Conservation (phyloP, 306 rosid species). For the Alnus rubra region DNA sequence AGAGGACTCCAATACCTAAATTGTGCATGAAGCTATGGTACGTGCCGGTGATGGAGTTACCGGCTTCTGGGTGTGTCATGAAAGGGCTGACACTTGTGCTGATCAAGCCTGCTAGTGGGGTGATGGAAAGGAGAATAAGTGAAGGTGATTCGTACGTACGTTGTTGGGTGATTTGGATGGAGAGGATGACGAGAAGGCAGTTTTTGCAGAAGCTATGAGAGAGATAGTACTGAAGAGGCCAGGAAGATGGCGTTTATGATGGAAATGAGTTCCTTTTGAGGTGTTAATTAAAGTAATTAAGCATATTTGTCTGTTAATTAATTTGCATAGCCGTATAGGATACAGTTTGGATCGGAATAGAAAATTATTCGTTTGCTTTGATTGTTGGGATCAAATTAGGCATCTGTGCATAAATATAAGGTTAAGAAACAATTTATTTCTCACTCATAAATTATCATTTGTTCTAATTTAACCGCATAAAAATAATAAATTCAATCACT, state of each 20-base stretch:
- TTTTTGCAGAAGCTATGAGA: conserved; percentile 34
- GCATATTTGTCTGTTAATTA: not conserved
- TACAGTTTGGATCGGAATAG: not conserved
- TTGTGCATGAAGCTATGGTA: conserved; percentile 41
- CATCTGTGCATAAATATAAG: not conserved
- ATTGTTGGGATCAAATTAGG: not conserved
- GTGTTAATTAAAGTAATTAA: not conserved
- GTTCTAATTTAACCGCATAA: too few relatives aligned
- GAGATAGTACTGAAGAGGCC: conserved; percentile 36
- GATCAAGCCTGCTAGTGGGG: conserved; percentile 22
- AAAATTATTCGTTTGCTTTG: not conserved
- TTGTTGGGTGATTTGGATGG: conserved; percentile 29
- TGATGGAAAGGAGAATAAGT: not conserved
- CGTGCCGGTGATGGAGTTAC: conserved; percentile 39
- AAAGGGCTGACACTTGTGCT: conserved; percentile 43
- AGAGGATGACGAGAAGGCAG: conserved; percentile 19
- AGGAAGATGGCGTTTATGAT: conserved; percentile 28
- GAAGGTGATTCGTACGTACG: conserved; percentile 20
- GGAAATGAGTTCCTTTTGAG: conserved; percentile 40
- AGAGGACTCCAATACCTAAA: conserved; percentile 36
- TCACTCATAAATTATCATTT: too few relatives aligned
- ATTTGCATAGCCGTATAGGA: not conserved
- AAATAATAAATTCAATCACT: too few relatives aligned
- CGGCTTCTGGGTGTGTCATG: conserved; percentile 29
- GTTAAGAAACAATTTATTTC: too few relatives aligned